Evolutionary conservation across 179 eudicot species (phyloP), one percentile per base, ranked within the genome.

Genomic region (Drosera spatulata): DNA sequence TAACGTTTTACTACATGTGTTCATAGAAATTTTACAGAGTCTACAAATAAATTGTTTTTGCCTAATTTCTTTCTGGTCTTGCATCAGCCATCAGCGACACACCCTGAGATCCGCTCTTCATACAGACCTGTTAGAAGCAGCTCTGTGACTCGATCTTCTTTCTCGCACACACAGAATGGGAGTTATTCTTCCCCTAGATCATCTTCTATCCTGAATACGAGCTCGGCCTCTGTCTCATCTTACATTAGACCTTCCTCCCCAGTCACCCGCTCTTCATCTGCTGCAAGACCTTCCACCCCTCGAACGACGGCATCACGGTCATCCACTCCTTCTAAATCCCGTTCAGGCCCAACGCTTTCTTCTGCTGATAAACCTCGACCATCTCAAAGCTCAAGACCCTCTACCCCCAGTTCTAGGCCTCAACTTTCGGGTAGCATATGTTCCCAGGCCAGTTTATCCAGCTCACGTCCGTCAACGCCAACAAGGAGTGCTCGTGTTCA

Each of bases 201-300:
- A 52, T 55, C 79, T 67, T 74, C 84, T 9, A 79, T 91, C 73
- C 86, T 91, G 49, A 91, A 88, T 71, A 88, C 98, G 49, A 91
- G 98, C 69, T 91, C 98, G 60, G 83, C 85, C 61, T 91, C 98
- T 48, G 95, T 91, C 50, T 91, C 96, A 56, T 91, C 98, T 60
- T 91, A 88, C 72, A 88, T 80, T 44, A 82, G 98, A 69, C 91
- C 96, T 51, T 76, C 96, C 60, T 82, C 96, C 61, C 96, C 98
- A 53, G 78, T 69, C 56, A 49, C 75, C 55, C 96, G 91, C 53
- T 79, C 91, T 38, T 85, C 97, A n/a, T 79, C 90, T 46, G 58
- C 78, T 47, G 64, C 86, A 58, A 80, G 97, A 71, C 83, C 97
- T 50, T 78, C 97, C 39, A 85, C 97, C 59, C 94, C 96, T 50